A percentile compares a stretch with the other conserved stretches of the same genome.
These are phyloP conservation scores for Scopulariopsis brevicaulis DNA, from an alignment of 2,329 filamentous ascomycete species.

Conservation along the genomic window DNA sequence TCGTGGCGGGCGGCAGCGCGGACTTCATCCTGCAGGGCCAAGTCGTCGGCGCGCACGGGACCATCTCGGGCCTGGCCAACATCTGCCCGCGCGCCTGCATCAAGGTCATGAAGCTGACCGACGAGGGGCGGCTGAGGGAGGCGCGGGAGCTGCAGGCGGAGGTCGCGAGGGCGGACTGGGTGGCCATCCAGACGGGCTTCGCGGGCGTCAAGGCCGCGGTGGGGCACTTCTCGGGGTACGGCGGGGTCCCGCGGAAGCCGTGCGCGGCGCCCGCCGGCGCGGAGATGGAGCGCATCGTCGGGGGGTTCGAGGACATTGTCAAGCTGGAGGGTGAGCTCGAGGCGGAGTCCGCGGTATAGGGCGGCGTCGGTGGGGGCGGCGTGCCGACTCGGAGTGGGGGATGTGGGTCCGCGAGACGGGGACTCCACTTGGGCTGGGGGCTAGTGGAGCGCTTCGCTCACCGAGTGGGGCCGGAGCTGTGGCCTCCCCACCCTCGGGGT, in stretches of 20 bases:
- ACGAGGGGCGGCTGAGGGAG: slow-evolving; percentile 18
- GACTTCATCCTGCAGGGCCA: slow-evolving; percentile 29
- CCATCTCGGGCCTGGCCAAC: slow-evolving; percentile 28
- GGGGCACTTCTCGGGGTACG: slow-evolving; percentile 25
- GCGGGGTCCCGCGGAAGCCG: slow-evolving; percentile 25
- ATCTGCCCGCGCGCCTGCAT: slow-evolving; percentile 24
- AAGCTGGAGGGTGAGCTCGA: slow-evolving; percentile 14
- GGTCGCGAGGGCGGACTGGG: slow-evolving; percentile 32
- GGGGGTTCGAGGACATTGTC: slow-evolving; percentile 23
- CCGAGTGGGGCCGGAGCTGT: not conserved
- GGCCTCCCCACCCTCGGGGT: not conserved
- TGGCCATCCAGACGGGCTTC: slow-evolving; percentile 34
- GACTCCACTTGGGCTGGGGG: not conserved
- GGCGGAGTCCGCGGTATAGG: not conserved
- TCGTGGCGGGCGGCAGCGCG: slow-evolving; percentile 28
- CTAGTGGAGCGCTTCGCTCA: not conserved
- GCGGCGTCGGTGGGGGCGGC: not conserved
- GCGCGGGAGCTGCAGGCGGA: slow-evolving; percentile 24
- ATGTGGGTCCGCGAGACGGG: not conserved
- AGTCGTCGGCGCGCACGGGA: slow-evolving; percentile 25
- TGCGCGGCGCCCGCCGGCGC: slow-evolving; percentile 21
- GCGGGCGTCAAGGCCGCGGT: slow-evolving; percentile 35
- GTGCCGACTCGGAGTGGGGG: not conserved
- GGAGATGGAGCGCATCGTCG: slow-evolving; percentile 19
- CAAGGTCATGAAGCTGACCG: slow-evolving; percentile 20